phyloP scores from a whole-genome alignment of 75 land plant species.

The Ceratopteris richardii region DNA sequence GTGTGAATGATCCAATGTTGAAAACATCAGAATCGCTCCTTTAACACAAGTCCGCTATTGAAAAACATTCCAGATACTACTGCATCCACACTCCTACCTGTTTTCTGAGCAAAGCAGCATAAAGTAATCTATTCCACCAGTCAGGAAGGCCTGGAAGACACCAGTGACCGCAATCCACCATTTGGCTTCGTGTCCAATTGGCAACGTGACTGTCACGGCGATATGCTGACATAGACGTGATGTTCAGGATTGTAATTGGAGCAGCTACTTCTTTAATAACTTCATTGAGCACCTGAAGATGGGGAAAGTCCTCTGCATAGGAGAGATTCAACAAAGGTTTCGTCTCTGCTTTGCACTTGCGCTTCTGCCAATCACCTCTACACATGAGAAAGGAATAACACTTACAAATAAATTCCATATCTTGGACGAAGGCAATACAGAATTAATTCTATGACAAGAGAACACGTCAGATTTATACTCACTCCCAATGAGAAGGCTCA shows the following conservation, averaged over 20 bases:
- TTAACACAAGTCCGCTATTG: no score
- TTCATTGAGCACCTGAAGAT: conserved; percentile 22
- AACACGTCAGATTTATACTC: conserved; percentile 1
- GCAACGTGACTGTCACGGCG: conserved; percentile 97
- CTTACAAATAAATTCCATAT: no score
- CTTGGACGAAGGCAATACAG: no score
- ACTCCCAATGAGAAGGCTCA: conserved; percentile 93
- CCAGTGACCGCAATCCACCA: conserved; percentile 88
- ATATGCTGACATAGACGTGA: conserved; percentile 62
- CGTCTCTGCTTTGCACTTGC: neutral
- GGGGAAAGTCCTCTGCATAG: conserved; percentile 1
- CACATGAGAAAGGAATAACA: neutral
- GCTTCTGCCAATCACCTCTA: neutral
- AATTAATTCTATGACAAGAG: no score
- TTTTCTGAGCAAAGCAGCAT: conserved; percentile 30
- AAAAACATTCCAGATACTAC: no score
- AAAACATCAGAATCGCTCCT: no score
- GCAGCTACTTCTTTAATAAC: conserved; percentile 37
- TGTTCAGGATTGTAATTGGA: conserved; percentile 54
- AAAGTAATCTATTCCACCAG: conserved; percentile 78
- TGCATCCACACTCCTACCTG: neutral
- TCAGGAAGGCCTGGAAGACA: conserved; percentile 96
- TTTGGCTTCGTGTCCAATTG: conserved; percentile 45
- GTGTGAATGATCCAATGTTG: no score
- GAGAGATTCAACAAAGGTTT: neutral